phyloP scores from a whole-genome alignment of 169 alveolate species.

The Plasmodium berghei region DNA sequence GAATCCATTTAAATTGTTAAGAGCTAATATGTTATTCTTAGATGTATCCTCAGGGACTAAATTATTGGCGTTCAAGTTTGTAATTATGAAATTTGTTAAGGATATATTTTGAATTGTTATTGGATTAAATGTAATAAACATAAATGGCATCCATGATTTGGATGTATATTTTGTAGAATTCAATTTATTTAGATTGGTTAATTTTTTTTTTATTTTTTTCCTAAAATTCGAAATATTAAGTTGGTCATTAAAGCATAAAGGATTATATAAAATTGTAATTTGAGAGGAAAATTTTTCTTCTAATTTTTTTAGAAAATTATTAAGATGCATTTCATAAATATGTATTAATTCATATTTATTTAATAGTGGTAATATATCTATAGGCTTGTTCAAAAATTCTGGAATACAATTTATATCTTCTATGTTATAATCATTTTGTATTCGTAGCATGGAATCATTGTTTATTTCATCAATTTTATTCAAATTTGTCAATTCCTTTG shows the following conservation, averaged over 20 bases:
- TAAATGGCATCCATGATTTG: slow-evolving; percentile 35
- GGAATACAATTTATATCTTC: not conserved
- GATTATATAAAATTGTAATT: slow-evolving; percentile 32
- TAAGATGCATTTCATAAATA: slow-evolving; percentile 19
- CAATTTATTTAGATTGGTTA: not conserved
- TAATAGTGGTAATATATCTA: slow-evolving; percentile 7
- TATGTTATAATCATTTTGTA: not conserved
- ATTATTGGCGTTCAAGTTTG: not conserved
- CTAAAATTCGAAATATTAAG: slow-evolving; percentile 7
- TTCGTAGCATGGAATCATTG: not conserved
- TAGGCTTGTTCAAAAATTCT: not conserved
- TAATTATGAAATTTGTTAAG: not conserved
- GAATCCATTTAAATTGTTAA: slow-evolving; percentile 28
- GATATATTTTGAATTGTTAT: not conserved
- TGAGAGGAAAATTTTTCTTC: slow-evolving; percentile 31
- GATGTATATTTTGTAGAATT: not conserved
- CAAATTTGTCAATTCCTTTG: not conserved
- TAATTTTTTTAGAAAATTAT: slow-evolving; percentile 19
- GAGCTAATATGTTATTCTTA: not conserved
- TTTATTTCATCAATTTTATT: not conserved
- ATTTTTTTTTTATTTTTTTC: slow-evolving; percentile 21
- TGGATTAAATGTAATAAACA: slow-evolving; percentile 38
- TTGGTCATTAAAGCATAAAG: slow-evolving; percentile 30
- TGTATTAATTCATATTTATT: slow-evolving; percentile 19
- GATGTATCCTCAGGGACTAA: too few relatives aligned